Percentiles rank a stretch among this genome's conserved stretches.
Conservation (phyloP, 192 early-diverging fungal genomes). For the Coemansia sp. region DNA sequence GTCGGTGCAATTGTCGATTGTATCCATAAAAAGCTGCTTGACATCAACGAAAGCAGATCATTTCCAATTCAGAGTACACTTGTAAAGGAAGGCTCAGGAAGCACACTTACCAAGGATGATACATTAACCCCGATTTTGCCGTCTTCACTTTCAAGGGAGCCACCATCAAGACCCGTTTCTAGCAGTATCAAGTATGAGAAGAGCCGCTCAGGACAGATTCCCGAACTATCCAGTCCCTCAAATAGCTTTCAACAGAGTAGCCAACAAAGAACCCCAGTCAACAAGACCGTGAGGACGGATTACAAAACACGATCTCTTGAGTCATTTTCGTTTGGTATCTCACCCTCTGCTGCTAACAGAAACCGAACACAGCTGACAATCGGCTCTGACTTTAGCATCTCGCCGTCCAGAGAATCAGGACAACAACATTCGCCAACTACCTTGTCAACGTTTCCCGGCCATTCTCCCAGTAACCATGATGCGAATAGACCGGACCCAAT, state of each 20-base stretch:
- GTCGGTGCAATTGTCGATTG: slow-evolving; percentile 67
- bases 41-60: slow-evolving; percentile 70
- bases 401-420: slow-evolving; percentile 16
- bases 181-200: not conserved
- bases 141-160: not conserved
- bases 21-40: slow-evolving; percentile 69
- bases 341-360: slow-evolving; percentile 35
- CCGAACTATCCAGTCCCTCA: not conserved
- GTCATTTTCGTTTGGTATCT: slow-evolving; percentile 42
- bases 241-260: slow-evolving; percentile 11
- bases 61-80: slow-evolving; percentile 66
- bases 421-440: slow-evolving; percentile 8
- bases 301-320: slow-evolving; percentile 79
- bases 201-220: not conserved
- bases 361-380: slow-evolving; percentile 39
- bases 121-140: not conserved
- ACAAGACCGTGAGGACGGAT: slow-evolving; percentile 87
- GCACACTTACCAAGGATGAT: not conserved
- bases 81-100: not conserved
- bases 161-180: not conserved
- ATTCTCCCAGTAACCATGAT: not conserved
- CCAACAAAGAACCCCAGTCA: slow-evolving; percentile 58
- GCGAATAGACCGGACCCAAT: not conserved
- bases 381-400: slow-evolving; percentile 31
- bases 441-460: slow-evolving; percentile 21